A percentile compares a stretch with the other conserved stretches of the same genome.
phyloP scores from a whole-genome alignment of 1,284 basidiomycete genomes.

The Malassezia japonica region DNA sequence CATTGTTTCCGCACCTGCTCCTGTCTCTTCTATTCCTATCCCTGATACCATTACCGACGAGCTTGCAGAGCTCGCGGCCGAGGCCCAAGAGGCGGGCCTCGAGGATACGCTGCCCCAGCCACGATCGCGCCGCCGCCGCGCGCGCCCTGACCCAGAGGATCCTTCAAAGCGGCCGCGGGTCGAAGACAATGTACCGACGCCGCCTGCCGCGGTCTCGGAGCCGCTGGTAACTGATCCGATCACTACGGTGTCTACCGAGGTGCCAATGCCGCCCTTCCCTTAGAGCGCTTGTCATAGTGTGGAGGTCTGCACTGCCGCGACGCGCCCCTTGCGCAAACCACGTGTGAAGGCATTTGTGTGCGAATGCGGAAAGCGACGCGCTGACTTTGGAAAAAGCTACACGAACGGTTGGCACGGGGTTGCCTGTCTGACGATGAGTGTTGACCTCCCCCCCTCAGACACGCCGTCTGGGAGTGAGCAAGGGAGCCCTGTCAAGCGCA shows the following conservation, averaged over 20 bases:
- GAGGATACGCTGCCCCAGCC: neutral
- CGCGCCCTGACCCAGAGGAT: neutral
- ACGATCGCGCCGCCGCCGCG: neutral
- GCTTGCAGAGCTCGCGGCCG: constrained; percentile 8
- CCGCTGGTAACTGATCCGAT: neutral
- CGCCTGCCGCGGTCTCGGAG: neutral
- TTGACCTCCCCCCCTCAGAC: neutral
- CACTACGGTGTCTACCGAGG: neutral
- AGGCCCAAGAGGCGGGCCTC: neutral
- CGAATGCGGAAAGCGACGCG: constrained; percentile 6
- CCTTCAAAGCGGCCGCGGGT: neutral
- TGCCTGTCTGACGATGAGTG: neutral
- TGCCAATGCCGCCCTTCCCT: no score
- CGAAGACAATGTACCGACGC: neutral
- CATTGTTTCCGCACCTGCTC: neutral
- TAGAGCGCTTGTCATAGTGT: no score
- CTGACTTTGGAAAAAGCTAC: neutral
- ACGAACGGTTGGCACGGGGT: neutral
- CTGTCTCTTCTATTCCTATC: no score
- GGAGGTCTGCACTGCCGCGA: neutral
- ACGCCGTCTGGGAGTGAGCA: neutral
- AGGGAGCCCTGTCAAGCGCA: constrained; percentile 1
- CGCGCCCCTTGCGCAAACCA: neutral
- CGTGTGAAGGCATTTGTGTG: neutral
- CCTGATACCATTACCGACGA: constrained; percentile 1